Evolutionary conservation across 805 yeast species (phyloP), one percentile per base, ranked within the genome.

Genomic region (Pichia manshurica): DNA sequence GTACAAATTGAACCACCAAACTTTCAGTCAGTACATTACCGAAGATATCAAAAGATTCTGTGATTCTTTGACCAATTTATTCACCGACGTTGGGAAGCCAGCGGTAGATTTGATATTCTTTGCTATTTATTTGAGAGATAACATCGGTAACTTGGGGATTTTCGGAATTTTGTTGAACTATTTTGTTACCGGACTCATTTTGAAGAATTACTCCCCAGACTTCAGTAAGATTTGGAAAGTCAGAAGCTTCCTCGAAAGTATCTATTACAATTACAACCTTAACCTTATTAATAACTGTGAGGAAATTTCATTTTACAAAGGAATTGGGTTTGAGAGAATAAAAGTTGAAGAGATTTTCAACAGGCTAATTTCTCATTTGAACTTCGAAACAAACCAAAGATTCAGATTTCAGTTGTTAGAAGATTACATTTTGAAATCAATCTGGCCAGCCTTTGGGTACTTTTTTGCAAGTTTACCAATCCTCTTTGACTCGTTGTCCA

Each of bases 381-480:
- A 53, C 3, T 49, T 39, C n/a, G 71, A 67, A 46, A 73, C 74
- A 61, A 63, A 67, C 25, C 87, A 82, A 53, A 77, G 84, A 50
- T 81, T 86, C 47, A 67, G 74, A 10, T 90, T 88, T 63, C 82
- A 81, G 44, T 72, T 87, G 52, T 65, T 85, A 50, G 96, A 90
- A 68, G 95, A 88, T 61, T 87, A 88, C 59, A 79, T 89, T 42
- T 75, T 90, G 64, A 90, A 89, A 67, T 88, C 87, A 61, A 80
- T 91, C 12, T 90, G 97, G 97, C 88, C 96, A 3, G 96, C 95
- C 0, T 76, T 90, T 67, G 96, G 97, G n/a, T 89, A 88, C 62
- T 66, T 89, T 20, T 89, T 87, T 68, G 87, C 96, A 0, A 84
- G 96, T 1, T 75, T 90, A 53, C 98, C 98, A 2, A 90, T 90